Evolutionary conservation across 176 grass and related monocot genomes (phyloP).

Genomic region (Eleusine coracana): DNA sequence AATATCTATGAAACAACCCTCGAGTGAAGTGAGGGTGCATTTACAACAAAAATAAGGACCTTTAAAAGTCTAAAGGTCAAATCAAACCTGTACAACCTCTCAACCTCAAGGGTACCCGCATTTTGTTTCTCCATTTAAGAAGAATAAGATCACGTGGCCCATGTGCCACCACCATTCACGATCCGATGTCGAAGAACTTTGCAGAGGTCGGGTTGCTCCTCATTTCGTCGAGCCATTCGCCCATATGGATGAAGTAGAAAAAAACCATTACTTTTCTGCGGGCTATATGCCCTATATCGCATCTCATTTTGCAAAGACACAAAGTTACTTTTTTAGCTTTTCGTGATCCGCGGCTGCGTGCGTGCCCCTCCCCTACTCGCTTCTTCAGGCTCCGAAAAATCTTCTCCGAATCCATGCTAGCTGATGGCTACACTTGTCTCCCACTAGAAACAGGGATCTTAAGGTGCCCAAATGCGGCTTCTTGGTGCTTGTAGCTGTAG

Average conservation of each 20-base stretch:
- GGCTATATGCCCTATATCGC: neutral
- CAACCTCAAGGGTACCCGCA: neutral
- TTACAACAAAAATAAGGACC: neutral
- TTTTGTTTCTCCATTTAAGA: neutral
- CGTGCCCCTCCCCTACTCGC: neutral
- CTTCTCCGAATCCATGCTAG: slow-evolving; percentile 7
- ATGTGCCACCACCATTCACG: neutral
- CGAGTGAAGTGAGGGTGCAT: neutral
- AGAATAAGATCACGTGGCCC: neutral
- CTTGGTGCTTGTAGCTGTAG: neutral
- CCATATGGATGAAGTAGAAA: neutral
- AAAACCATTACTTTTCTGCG: neutral
- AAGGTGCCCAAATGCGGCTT: slow-evolving; percentile 5
- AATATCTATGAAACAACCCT: neutral
- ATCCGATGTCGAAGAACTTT: neutral
- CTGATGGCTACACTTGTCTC: slow-evolving; percentile 14
- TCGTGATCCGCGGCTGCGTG: neutral
- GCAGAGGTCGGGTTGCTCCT: neutral
- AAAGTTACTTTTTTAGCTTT: slow-evolving; percentile 3
- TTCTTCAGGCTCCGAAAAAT: neutral
- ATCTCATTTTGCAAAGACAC: slow-evolving; percentile 8
- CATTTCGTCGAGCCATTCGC: neutral
- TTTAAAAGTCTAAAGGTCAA: neutral
- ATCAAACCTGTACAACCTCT: neutral
- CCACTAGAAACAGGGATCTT: neutral